Evolutionary conservation across 2,329 filamentous ascomycete species (phyloP), one percentile per base, ranked within the genome.

Genomic region (Penicillium digitatum): DNA sequence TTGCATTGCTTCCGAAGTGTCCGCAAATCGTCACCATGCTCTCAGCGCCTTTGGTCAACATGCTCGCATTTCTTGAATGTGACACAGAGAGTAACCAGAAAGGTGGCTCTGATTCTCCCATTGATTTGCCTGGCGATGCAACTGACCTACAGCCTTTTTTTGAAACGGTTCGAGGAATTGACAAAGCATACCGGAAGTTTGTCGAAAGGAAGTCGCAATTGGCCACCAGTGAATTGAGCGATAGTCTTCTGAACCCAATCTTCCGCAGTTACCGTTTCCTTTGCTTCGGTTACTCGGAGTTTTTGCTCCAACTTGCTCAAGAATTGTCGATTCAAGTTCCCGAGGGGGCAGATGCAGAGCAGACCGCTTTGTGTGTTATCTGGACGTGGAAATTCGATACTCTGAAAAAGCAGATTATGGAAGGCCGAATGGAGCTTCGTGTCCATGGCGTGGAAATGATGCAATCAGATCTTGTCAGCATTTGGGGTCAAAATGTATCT

Each of bases 361-460:
- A 75, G 35, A 62, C 66, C 22, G 60, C 71, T 6, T 61, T 62
- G 24, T 71, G 78, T 12, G 65, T 77, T 34, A 60, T 66, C 67
- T 75, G 81, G 64, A 77, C 74, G 31, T 95, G 89, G 87, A 86
- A 84, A 48, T 85, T 96, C 63, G 78, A 79, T 40, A 76, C 87
- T 1, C 76, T 89, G 48, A 84, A 84, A 63, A 87, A 84, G 62
- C 85, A 93, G 62, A 86, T 96, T 49, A 85, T 82, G 66, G 93
- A 89, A 54, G 87, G 89, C 34, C 89, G 93, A 66, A 96, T 97
- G 90, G 90, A 95, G 67, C 79, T 96, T 35, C 87, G 93, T 35
- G 88, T 95, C 12, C 81, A 84, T 69, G 90, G 90, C 20, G 86
- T 93, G 47, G 82, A 84, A n/a, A 78, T 78, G 20, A 87, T 96